phyloP scores from a whole-genome alignment of 75 land plant genomes.

The Cupressus sempervirens region DNA sequence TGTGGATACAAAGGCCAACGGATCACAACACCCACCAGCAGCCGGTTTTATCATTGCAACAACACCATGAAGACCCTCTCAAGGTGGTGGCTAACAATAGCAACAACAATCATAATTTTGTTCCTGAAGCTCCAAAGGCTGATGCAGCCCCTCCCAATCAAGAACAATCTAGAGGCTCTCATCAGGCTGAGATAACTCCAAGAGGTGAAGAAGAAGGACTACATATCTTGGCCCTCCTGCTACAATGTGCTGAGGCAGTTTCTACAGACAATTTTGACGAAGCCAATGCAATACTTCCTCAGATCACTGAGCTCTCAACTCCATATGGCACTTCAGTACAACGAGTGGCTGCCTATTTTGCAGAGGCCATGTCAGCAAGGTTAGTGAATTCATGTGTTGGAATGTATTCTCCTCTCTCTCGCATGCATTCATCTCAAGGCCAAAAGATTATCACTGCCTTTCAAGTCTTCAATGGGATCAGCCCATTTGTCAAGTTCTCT shows the following conservation, averaged over 20 bases:
- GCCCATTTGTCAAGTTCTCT: constrained; percentile 91
- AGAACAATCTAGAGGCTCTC: constrained; percentile 8
- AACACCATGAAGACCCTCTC: constrained; percentile 9
- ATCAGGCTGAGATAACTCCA: neutral
- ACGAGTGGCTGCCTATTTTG: constrained; percentile 91
- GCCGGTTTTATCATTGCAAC: constrained; percentile 4
- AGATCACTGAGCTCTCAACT: constrained; percentile 72
- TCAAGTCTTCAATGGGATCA: constrained; percentile 93
- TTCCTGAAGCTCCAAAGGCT: neutral
- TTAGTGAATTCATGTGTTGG: constrained; percentile 77
- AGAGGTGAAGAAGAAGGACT: constrained; percentile 71
- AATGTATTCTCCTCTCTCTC: constrained; percentile 68
- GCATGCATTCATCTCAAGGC: constrained; percentile 26
- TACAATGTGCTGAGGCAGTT: constrained; percentile 92
- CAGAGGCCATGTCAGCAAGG: constrained; percentile 92
- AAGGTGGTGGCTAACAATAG: neutral
- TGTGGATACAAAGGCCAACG: constrained; percentile 1
- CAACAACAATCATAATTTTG: neutral
- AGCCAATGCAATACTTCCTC: constrained; percentile 68
- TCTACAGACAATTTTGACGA: constrained; percentile 78
- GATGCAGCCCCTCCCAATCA: constrained; percentile 12
- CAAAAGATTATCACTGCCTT: constrained; percentile 69
- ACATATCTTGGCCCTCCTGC: constrained; percentile 78
- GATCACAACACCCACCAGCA: neutral
- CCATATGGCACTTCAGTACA: constrained; percentile 91